Evolutionary conservation across 2,329 filamentous ascomycete genomes (phyloP), one percentile per base, ranked within the genome.

Genomic region (Exophiala xenobiotica): DNA sequence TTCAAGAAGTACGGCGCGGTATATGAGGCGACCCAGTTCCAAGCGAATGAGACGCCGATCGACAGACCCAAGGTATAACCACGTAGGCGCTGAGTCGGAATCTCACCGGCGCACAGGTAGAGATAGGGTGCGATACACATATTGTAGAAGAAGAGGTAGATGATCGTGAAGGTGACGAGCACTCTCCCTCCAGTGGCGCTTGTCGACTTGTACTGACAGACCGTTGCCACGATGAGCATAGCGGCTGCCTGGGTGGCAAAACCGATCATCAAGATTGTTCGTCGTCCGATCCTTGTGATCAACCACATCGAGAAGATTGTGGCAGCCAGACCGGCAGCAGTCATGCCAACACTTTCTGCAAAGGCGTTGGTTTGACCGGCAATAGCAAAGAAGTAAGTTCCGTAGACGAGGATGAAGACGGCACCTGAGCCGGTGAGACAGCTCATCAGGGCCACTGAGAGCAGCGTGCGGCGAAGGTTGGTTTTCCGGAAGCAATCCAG

Each of bases 1-100:
- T 81, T 81, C 64, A 82, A 81, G 58, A 82, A 82, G 59, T 81
- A 81, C 0, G 78, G 79, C 1, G 78, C 77, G 0, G 78, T 81
- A 57, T 81, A 82, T 0, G 76, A 78, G 0, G 76, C 76, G 3
- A 78, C 67, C 78, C 78, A 81, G 59, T 78, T 78, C 3, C 75
- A 74, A 8, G 80, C 67, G 64, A 82, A 81, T 0, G 74, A 77
- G 14, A 78, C 64, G 3, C 76, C 75, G 0, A 77, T 75, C 1
- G 79, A 78, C 1, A 78, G 61, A 31, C 79, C 78, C 45, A 82
- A 80, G 0, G 78, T 81, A 56, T 81, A 77, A 0, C 74, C 76
- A 4, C 79, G 74, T 7, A 82, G 68, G 2, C 78, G 70, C 60
- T 81, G 78, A 0, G 78, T 78, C 0, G 78, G 78, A 4, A 81